Evolutionary conservation across 768 basidiomycete species (phyloP), one percentile per base, ranked within the genome.

Genomic region (Inosperma sp.): DNA sequence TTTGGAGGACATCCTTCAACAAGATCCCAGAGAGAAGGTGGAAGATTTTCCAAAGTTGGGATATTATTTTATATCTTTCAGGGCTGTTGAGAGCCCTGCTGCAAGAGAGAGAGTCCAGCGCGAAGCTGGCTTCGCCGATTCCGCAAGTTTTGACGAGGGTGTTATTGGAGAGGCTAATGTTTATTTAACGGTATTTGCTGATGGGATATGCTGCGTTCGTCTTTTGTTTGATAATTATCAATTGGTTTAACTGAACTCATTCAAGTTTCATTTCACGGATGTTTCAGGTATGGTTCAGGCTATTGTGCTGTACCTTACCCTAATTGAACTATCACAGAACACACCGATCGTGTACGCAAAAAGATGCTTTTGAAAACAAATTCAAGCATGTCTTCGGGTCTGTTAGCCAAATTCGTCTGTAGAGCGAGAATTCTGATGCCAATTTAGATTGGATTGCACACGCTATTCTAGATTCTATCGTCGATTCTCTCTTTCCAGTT

Each of bases 401-500:
- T 48, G 77, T 60, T 19, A 37, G 4, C 30, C 42, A 17, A 19
- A 9, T 16, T 16, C 30, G 8, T n/a, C 21, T n/a, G 36, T 25
- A 27, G 19, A 40, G 2, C 14, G 10, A 17, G 7, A 46, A 22
- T 57, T 16, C 43, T 41, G 23, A 53, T 48, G 22, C 23, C 52
- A n/a, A 23, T 16, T 31, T 55, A 92, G 93, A 93, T 63, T 95
- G 92, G 91, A 89, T 97, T 56, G 92, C 91, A 0, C 93, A 97
- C 65, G 88, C 85, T 17, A 77, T 96, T 48, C 72, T 97, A 56
- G 94, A 96, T 61, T 94, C 92, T 1, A 83, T 97, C 46, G 93
- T 97, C 17, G 93, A 97, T 63, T 86, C 89, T 1, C 94, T 94
- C 69, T 92, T 93, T 64, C 91, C 91, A 1, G 76, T 92, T 52